Conservation (phyloP, 768 basidiomycete species). For the Xerocomellus dryophilus region DNA sequence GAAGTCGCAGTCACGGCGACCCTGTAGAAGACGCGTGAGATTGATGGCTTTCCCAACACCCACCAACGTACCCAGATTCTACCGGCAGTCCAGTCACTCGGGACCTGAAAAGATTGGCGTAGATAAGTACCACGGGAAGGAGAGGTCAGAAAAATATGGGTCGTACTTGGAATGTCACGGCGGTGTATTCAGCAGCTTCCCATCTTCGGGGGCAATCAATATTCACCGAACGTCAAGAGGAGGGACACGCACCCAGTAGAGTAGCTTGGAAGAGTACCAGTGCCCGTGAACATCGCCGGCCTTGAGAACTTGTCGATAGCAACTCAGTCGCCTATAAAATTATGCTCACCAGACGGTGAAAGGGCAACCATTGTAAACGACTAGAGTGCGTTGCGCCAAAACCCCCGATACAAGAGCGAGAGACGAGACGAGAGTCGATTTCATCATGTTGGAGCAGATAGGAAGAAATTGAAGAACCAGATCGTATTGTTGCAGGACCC, state of each 20-base stretch:
- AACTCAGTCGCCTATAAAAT: background rate
- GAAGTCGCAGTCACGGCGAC: slow-evolving; percentile 63
- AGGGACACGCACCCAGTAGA: slow-evolving; percentile 41
- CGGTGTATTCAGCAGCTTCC: slow-evolving; percentile 28
- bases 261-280: slow-evolving; percentile 45
- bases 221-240: background rate
- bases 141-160: background rate
- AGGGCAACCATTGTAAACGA: slow-evolving; percentile 58
- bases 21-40: slow-evolving; percentile 24
- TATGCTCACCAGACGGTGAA: slow-evolving; percentile 62
- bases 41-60: background rate
- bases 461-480: background rate
- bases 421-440: slow-evolving; percentile 23
- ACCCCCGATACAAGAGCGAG: slow-evolving; percentile 31
- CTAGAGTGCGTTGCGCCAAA: slow-evolving; percentile 55
- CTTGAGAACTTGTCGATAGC: slow-evolving; percentile 23
- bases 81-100: slow-evolving; percentile 62
- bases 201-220: slow-evolving; percentile 26
- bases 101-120: slow-evolving; percentile 37
- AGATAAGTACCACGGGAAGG: background rate
- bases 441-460: slow-evolving; percentile 8
- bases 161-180: slow-evolving; percentile 29
- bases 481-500: background rate
- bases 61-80: slow-evolving; percentile 52
- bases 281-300: slow-evolving; percentile 60